Conservation (phyloP, 345 rosid genomes). For the Arabidopsis suecica region DNA sequence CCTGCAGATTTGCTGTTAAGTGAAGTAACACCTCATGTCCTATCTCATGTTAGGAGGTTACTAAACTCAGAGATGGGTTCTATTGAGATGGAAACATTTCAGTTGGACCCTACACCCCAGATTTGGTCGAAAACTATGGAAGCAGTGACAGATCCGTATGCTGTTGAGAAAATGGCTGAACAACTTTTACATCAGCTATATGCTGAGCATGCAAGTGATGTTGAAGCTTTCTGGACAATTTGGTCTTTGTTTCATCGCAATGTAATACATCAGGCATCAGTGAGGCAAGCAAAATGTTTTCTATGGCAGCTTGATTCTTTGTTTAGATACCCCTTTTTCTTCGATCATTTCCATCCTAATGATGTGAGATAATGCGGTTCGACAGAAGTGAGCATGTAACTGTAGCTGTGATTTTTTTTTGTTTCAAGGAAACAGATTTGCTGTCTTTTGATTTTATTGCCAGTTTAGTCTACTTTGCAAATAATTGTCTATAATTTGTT, state of each 20-base stretch:
- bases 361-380: slow-evolving; percentile 11
- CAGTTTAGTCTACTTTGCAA: slow-evolving; percentile 27
- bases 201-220: slow-evolving; percentile 60
- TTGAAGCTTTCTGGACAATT: slow-evolving; percentile 86
- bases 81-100: slow-evolving; percentile 49
- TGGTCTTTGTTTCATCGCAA: slow-evolving; percentile 69
- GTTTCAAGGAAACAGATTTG: slow-evolving; percentile 9
- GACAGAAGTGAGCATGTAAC: not conserved
- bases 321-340: not conserved
- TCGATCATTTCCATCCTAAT: not conserved
- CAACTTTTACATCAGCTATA: slow-evolving; percentile 77
- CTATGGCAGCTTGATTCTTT: slow-evolving; percentile 20
- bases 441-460: slow-evolving; percentile 11
- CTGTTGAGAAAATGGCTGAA: slow-evolving; percentile 82
- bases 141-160: slow-evolving; percentile 73
- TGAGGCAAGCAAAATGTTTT: slow-evolving; percentile 59
- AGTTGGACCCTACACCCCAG: slow-evolving; percentile 52
- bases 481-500: slow-evolving; percentile 29
- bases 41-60: slow-evolving; percentile 59
- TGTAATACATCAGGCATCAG: slow-evolving; percentile 55
- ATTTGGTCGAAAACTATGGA: slow-evolving; percentile 75
- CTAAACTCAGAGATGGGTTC: slow-evolving; percentile 53
- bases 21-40: slow-evolving; percentile 66
- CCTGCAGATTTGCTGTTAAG: slow-evolving; percentile 78
- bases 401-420: not conserved